Evolutionary conservation across 768 basidiomycete genomes (phyloP), one percentile per base, ranked within the genome.

Genomic region (Lentinula detonsa): DNA sequence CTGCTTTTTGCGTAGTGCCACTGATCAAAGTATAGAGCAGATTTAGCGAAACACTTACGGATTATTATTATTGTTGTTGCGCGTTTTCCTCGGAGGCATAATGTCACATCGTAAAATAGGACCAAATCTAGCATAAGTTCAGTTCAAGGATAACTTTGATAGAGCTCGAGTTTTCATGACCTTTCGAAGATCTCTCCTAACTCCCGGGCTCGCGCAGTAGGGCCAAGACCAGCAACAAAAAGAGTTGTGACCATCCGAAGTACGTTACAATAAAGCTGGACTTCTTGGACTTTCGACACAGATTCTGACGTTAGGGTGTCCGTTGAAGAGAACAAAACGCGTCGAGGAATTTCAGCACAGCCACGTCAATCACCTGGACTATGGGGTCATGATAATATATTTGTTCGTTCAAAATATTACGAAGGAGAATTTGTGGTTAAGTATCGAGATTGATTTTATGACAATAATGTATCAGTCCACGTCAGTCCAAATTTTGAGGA

Each of bases 71-170:
- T 86, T 81, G 60, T 78, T 81, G 15, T 87, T 83, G 63, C 86
- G 80, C 0, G 86, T 85, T 74, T 90, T 90, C 63, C 90, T 85
- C 0, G 91, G 90, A 1, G 92, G 92, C 15, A 92, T 91, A 16
- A 95, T 90, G 70, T 95, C 93, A 75, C 93, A 95, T 62, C 93
- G 88, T 62, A 93, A 83, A 33, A 95, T 80, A 58, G 86, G 87
- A 15, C 92, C 92, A 65, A 79, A 94, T 59, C 91, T 93, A 70
- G 13, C 15, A 31, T 10, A 42, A 21, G 62, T 64, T 57, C 49
- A 52, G 18, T 8, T 28, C 4, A 23, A n/a, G 0, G 42, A 0
- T 43, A 10, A n/a, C 5, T n/a, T n/a, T n/a, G 16, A 43, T 43
- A 43, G 42, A 43, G 42, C 2, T 39, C 5, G 42, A 40, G 7